Percentiles rank a stretch among this genome's conserved stretches.
Evolutionary conservation across 768 basidiomycete genomes (phyloP).

Genomic region (Macrolepiota dolichaula): DNA sequence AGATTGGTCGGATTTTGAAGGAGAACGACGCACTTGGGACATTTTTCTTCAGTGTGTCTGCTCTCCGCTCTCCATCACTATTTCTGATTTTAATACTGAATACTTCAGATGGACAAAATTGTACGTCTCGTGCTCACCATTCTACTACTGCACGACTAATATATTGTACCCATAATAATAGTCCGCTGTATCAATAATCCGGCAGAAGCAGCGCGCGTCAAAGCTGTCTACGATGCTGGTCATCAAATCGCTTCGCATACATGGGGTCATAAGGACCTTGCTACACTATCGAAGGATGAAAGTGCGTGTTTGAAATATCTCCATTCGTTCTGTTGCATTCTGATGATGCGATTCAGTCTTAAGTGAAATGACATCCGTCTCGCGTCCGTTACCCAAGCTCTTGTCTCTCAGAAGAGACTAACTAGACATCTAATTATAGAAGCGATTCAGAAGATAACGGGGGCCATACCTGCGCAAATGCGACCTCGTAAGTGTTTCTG

Average conservation of each 20-base stretch:
- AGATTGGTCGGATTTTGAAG: slow-evolving; percentile 28
- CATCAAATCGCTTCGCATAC: slow-evolving; percentile 29
- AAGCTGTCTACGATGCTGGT: slow-evolving; percentile 19
- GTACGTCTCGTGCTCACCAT: background rate
- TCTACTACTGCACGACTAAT: background rate
- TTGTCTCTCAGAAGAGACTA: background rate
- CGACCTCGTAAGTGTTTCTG: slow-evolving; percentile 23
- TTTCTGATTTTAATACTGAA: background rate
- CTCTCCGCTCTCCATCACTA: background rate
- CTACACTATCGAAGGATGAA: slow-evolving; percentile 13
- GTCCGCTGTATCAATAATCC: slow-evolving; percentile 26
- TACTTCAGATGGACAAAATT: slow-evolving; percentile 9
- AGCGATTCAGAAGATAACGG: slow-evolving; percentile 21
- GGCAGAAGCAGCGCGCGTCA: slow-evolving; percentile 13
- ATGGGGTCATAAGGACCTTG: slow-evolving; percentile 25
- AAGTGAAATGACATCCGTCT: slow-evolving; percentile 7
- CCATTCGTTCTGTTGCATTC: background rate
- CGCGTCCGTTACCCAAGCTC: background rate
- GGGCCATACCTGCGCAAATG: slow-evolving; percentile 20
- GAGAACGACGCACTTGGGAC: slow-evolving; percentile 33
- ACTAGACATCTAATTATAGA: slow-evolving; percentile 2
- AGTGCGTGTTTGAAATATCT: slow-evolving; percentile 6
- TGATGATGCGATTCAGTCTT: background rate
- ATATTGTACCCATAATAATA: background rate
- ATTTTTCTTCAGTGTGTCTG: slow-evolving; percentile 26